Conservation (phyloP, 768 basidiomycete species). For the Dentipellis sp. region DNA sequence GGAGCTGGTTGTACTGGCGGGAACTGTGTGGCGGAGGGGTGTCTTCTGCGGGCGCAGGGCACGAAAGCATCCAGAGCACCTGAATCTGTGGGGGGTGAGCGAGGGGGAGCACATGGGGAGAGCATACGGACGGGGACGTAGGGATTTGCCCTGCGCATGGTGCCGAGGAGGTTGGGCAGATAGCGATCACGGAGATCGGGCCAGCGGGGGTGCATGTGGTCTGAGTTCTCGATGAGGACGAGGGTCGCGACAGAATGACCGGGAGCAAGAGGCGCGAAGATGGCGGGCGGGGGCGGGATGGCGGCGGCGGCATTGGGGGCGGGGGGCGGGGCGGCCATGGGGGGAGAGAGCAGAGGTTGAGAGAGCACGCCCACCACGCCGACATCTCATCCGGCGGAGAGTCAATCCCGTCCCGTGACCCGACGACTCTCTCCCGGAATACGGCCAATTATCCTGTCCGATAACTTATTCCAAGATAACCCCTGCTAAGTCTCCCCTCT, state of each 20-base stretch:
- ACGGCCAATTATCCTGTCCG: no score
- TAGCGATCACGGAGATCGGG: conserved; percentile 16
- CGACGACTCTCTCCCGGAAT: no score
- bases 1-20: conserved; percentile 11
- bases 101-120: background rate
- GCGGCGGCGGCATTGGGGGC: background rate
- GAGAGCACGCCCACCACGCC: background rate
- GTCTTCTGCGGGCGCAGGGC: conserved; percentile 9
- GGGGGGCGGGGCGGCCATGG: background rate
- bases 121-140: conserved; percentile 9
- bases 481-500: background rate
- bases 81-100: conserved; percentile 9
- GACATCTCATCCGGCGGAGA: no score
- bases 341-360: background rate
- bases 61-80: conserved; percentile 10
- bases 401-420: no score
- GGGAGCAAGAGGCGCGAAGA: conserved; percentile 11
- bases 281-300: conserved; percentile 10
- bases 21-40: conserved; percentile 4
- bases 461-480: background rate
- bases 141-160: conserved; percentile 12
- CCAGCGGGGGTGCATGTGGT: conserved; percentile 13
- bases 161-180: conserved; percentile 15
- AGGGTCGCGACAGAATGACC: conserved; percentile 12
- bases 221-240: conserved; percentile 14